phyloP scores from a whole-genome alignment of 257 asterid genomes.

The Forsythia viridissima region DNA sequence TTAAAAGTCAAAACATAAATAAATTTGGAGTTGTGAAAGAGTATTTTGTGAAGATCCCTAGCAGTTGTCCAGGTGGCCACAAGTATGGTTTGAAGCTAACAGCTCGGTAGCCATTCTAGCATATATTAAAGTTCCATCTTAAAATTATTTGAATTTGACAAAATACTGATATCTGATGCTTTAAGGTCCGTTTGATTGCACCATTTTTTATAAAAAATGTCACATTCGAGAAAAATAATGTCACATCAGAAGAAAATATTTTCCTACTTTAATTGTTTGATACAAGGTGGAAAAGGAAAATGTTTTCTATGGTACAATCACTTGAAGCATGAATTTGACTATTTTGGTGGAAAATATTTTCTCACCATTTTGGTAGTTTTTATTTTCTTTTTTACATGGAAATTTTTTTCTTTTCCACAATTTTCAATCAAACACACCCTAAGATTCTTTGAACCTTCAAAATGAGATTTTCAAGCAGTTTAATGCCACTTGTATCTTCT shows the following conservation, averaged over 20 bases:
- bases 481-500: constrained; percentile 70
- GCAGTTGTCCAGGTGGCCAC: constrained; percentile 89
- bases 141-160: constrained; percentile 9
- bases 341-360: too few relatives aligned
- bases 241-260: too few relatives aligned
- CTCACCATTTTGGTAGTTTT: too few relatives aligned
- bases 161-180: background rate
- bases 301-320: too few relatives aligned
- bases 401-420: too few relatives aligned
- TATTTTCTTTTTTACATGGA: too few relatives aligned
- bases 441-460: constrained; percentile 46
- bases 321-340: too few relatives aligned
- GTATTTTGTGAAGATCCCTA: constrained; percentile 23
- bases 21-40: background rate
- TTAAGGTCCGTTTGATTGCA: background rate
- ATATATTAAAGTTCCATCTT: constrained; percentile 15
- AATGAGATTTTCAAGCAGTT: constrained; percentile 66
- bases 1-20: constrained; percentile 5
- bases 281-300: too few relatives aligned
- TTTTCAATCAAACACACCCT: too few relatives aligned
- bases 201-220: too few relatives aligned
- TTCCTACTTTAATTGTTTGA: too few relatives aligned
- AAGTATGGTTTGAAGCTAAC: constrained; percentile 92
- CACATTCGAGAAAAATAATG: too few relatives aligned
- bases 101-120: constrained; percentile 83